Percentiles rank a stretch among this genome's conserved stretches.
phyloP scores from a whole-genome alignment of 2,329 filamentous ascomycete genomes.

The Aspergillus hortae region DNA sequence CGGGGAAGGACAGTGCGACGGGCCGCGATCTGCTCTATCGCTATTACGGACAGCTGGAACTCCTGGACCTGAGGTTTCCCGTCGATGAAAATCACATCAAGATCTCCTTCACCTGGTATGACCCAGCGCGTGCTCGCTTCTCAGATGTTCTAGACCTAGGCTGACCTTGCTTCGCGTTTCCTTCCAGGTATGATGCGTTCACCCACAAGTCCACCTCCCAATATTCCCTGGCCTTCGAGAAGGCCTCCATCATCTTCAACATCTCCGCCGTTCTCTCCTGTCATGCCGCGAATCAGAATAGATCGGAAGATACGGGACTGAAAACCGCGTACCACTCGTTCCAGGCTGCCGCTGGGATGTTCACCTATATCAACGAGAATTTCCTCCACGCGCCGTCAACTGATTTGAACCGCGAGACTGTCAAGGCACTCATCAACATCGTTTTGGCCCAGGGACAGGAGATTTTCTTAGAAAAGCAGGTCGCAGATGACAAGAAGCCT shows the following conservation, averaged over 20 bases:
- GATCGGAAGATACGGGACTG: slow-evolving; percentile 84
- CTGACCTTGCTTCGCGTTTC: not conserved
- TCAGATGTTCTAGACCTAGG: not conserved
- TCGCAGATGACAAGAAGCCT: slow-evolving; percentile 87
- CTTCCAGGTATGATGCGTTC: slow-evolving; percentile 91
- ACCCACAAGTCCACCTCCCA: slow-evolving; percentile 97
- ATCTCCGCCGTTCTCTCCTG: slow-evolving; percentile 96
- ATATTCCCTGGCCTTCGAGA: slow-evolving; percentile 95
- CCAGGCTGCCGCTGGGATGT: slow-evolving; percentile 98
- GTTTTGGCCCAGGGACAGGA: slow-evolving; percentile 96
- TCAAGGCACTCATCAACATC: slow-evolving; percentile 88
- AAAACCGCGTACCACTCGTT: slow-evolving; percentile 98
- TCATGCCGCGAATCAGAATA: slow-evolving; percentile 88
- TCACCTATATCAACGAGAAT: slow-evolving; percentile 99
- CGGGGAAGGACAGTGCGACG: slow-evolving; percentile 91
- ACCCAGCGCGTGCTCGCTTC: not conserved
- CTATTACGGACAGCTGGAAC: slow-evolving; percentile 95
- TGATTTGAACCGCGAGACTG: slow-evolving; percentile 91
- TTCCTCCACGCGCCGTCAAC: slow-evolving; percentile 95
- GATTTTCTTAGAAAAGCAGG: slow-evolving; percentile 95
- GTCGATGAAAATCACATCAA: slow-evolving; percentile 99
- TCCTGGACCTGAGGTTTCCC: slow-evolving; percentile 90
- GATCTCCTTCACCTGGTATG: slow-evolving; percentile 94
- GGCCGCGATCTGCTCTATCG: slow-evolving; percentile 91
- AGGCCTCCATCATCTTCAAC: slow-evolving; percentile 99